Conservation (phyloP, 805 yeast species). For the Kodamaea jinghongensis region DNA sequence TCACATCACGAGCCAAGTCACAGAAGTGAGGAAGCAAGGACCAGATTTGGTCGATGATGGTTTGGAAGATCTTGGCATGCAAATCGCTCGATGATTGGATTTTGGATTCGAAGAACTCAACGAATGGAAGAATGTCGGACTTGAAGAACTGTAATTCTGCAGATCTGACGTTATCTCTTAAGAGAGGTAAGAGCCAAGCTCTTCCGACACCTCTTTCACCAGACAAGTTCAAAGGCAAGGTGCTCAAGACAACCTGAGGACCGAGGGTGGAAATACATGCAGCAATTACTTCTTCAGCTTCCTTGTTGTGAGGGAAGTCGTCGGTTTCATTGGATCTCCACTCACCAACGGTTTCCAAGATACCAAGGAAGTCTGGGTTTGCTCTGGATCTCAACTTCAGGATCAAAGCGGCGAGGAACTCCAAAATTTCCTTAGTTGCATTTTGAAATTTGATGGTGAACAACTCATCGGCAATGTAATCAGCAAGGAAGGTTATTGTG, state of each 20-base stretch:
- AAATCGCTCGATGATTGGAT: conserved; percentile 49
- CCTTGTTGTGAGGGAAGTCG: conserved; percentile 64
- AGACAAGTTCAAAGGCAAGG: conserved; percentile 73
- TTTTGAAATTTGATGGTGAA: conserved; percentile 72
- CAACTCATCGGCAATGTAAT: conserved; percentile 51
- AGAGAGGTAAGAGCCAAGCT: conserved; percentile 91
- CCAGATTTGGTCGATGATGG: conserved; percentile 91
- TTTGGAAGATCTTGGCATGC: conserved; percentile 73
- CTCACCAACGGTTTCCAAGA: conserved; percentile 72
- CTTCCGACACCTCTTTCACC: conserved; percentile 63
- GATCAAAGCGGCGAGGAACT: conserved; percentile 60
- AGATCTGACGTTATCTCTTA: conserved; percentile 79
- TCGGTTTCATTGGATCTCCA: conserved; percentile 79
- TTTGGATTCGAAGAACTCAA: conserved; percentile 51
- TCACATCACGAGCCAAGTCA: conserved; percentile 78
- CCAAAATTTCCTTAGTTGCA: conserved; percentile 72
- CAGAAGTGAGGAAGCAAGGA: conserved; percentile 85
- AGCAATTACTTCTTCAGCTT: conserved; percentile 77
- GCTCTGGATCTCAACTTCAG: conserved; percentile 61
- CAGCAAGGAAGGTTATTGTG: conserved; percentile 49
- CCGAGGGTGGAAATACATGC: conserved; percentile 80
- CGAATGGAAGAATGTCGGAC: conserved; percentile 63
- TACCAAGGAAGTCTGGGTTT: conserved; percentile 66
- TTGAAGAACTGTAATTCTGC: conserved; percentile 67
- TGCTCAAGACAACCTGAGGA: conserved; percentile 73